phyloP scores from a whole-genome alignment of 257 asterid species.

The Nicotiana tomentosiformis region DNA sequence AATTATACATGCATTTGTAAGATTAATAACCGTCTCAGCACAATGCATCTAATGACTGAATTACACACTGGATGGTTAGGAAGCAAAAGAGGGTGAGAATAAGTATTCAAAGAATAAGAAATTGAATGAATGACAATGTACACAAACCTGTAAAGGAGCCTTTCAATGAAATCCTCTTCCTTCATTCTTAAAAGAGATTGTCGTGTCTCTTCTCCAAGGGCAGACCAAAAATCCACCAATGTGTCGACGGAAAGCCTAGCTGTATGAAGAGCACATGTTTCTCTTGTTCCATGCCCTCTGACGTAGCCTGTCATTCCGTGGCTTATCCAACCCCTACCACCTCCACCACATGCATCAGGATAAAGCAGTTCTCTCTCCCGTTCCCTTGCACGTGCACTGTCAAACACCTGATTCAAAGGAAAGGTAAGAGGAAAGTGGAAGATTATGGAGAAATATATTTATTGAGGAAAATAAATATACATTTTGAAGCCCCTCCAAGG shows the following conservation, averaged over 20 bases:
- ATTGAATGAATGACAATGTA: slow-evolving; percentile 1
- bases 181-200: slow-evolving; percentile 91
- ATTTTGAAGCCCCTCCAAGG: slow-evolving; percentile 79
- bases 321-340: slow-evolving; percentile 98
- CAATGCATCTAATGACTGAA: neutral
- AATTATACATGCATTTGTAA: neutral
- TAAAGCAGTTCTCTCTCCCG: slow-evolving; percentile 88
- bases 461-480: slow-evolving; percentile 34
- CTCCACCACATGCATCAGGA: slow-evolving; percentile 99
- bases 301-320: slow-evolving; percentile 82
- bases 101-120: neutral
- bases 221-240: slow-evolving; percentile 98
- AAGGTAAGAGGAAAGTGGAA: slow-evolving; percentile 14
- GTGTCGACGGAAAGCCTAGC: slow-evolving; percentile 95
- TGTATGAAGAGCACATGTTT: slow-evolving; percentile 97
- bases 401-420: slow-evolving; percentile 66
- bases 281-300: slow-evolving; percentile 89
- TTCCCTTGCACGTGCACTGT: slow-evolving; percentile 92
- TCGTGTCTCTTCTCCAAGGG: slow-evolving; percentile 94
- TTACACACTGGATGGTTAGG: neutral
- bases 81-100: neutral
- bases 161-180: slow-evolving; percentile 95
- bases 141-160: slow-evolving; percentile 87
- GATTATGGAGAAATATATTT: neutral
- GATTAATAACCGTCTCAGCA: neutral